phyloP scores from a whole-genome alignment of 1,139 yeast species.

The Saccharomycopsis phalli region DNA sequence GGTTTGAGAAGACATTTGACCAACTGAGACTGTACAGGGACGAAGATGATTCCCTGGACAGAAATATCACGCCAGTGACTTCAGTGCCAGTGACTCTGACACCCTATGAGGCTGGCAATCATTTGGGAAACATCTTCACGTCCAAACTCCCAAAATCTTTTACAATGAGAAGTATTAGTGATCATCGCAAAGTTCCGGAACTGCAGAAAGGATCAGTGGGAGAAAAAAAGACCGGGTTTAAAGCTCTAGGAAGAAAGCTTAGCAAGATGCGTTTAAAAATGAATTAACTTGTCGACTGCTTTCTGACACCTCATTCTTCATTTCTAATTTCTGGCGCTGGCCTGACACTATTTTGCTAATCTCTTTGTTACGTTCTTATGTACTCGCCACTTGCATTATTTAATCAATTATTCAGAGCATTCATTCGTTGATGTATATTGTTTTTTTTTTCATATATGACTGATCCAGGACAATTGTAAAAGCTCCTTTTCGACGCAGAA shows the following conservation, averaged over 20 bases:
- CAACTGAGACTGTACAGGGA: not conserved
- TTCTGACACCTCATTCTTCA: too few relatives aligned
- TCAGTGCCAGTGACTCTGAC: slow-evolving; percentile 14
- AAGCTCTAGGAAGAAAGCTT: slow-evolving; percentile 16
- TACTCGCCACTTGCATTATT: too few relatives aligned
- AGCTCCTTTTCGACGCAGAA: too few relatives aligned
- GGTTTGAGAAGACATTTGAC: slow-evolving; percentile 10
- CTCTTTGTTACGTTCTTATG: too few relatives aligned
- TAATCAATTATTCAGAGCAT: too few relatives aligned
- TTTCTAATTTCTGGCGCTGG: too few relatives aligned
- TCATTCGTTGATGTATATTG: too few relatives aligned
- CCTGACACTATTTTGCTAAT: too few relatives aligned
- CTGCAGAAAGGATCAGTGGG: not conserved
- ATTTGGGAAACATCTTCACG: not conserved
- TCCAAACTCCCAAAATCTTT: slow-evolving; percentile 11
- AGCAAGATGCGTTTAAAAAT: slow-evolving; percentile 14
- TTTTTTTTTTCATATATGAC: too few relatives aligned
- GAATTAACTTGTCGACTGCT: too few relatives aligned
- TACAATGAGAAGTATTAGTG: slow-evolving; percentile 15
- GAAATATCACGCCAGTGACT: slow-evolving; percentile 15
- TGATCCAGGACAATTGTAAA: too few relatives aligned
- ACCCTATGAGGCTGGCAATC: slow-evolving; percentile 4
- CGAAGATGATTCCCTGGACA: slow-evolving; percentile 3
- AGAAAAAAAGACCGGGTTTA: slow-evolving; percentile 11
- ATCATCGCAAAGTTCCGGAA: slow-evolving; percentile 1